A percentile compares a stretch with the other conserved stretches of the same genome.
Evolutionary conservation across 345 rosid genomes (phyloP).

Genomic region (Schrenkiella parvula): DNA sequence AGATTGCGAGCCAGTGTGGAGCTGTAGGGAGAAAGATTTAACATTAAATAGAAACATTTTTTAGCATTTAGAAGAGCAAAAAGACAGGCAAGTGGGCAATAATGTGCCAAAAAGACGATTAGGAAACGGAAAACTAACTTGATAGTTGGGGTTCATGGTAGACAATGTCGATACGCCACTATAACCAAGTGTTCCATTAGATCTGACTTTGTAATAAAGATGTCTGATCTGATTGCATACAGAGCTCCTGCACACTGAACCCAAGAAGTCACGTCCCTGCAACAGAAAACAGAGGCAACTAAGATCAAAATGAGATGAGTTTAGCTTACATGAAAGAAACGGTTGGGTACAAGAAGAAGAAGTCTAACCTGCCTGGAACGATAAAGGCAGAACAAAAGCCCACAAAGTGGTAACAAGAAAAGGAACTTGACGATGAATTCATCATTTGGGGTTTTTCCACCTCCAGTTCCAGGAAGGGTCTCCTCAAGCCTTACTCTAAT

Average conservation of each 20-base stretch:
- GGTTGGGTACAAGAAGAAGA: background rate
- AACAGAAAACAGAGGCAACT: slow-evolving; percentile 13
- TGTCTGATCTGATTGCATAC: slow-evolving; percentile 60
- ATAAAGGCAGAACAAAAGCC: slow-evolving; percentile 38
- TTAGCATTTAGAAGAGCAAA: background rate
- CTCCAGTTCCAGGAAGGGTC: slow-evolving; percentile 70
- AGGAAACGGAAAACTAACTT: slow-evolving; percentile 55
- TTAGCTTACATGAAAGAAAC: background rate
- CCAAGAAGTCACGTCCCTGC: slow-evolving; percentile 52
- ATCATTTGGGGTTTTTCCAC: slow-evolving; percentile 74
- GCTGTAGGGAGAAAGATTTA: slow-evolving; percentile 30
- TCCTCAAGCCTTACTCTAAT: slow-evolving; percentile 30
- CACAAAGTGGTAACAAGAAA: slow-evolving; percentile 63
- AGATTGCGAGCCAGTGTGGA: slow-evolving; percentile 39
- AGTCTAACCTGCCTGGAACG: slow-evolving; percentile 22
- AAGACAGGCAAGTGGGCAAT: background rate
- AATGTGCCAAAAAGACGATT: background rate
- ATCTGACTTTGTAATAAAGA: slow-evolving; percentile 54
- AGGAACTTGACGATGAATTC: slow-evolving; percentile 66
- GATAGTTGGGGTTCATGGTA: slow-evolving; percentile 43
- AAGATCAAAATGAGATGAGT: background rate
- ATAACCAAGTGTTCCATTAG: slow-evolving; percentile 54
- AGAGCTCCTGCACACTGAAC: slow-evolving; percentile 53
- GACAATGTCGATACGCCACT: slow-evolving; percentile 53
- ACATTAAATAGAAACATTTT: background rate